Percentiles rank a stretch among this genome's conserved stretches.
These are phyloP conservation scores for Fusarium nygamai DNA, from an alignment of 2,329 filamentous ascomycete genomes.

Conservation along the genomic window DNA sequence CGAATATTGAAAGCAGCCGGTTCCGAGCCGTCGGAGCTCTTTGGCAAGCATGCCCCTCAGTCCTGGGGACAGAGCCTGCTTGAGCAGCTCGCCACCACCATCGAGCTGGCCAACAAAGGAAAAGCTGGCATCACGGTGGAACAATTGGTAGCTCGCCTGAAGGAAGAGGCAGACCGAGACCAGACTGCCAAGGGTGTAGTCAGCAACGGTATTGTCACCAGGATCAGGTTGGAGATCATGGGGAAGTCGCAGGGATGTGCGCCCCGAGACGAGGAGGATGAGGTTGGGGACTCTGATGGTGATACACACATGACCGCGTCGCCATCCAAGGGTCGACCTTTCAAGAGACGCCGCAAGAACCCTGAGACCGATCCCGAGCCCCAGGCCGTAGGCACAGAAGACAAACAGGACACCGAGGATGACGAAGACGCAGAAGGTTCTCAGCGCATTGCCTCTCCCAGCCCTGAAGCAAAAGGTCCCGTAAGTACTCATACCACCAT, in stretches of 20 bases:
- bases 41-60: background rate
- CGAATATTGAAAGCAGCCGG: background rate
- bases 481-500: background rate
- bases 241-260: background rate
- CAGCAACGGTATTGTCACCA: background rate
- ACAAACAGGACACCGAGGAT: background rate
- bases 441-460: background rate
- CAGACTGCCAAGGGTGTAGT: background rate
- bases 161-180: background rate
- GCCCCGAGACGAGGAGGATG: background rate
- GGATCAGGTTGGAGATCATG: background rate
- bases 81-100: background rate
- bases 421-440: background rate
- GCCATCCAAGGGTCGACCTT: background rate
- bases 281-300: background rate
- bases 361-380: background rate
- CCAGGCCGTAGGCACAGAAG: fast-evolving
- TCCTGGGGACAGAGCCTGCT: background rate
- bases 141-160: background rate
- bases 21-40: background rate
- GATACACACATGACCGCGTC: background rate
- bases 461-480: background rate
- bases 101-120: background rate
- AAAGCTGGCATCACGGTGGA: background rate
- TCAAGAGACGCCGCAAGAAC: background rate